These are phyloP conservation scores for Beta vulgaris DNA, from an alignment of 148 eudicot species.

Conservation along the genomic window DNA sequence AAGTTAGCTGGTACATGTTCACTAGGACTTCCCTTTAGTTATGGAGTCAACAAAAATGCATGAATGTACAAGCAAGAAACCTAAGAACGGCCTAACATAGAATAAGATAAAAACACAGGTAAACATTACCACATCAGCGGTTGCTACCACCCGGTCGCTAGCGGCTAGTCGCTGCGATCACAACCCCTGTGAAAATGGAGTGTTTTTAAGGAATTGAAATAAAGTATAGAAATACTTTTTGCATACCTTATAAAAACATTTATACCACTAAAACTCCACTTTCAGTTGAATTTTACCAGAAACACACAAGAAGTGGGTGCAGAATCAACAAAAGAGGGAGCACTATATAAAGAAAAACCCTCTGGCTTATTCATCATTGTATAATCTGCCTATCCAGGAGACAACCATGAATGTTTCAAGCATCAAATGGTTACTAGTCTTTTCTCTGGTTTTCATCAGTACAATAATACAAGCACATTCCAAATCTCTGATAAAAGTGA, in stretches of 20 bases:
- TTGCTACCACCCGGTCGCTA: too few relatives aligned
- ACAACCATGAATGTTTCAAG: conserved; percentile 19
- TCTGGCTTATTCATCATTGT: not conserved
- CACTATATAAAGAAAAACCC: conserved; percentile 19
- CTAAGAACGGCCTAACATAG: not conserved
- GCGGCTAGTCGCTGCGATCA: too few relatives aligned
- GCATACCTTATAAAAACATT: not conserved
- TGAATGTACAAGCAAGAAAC: conserved; percentile 8
- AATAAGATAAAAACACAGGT: not conserved
- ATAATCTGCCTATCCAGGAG: not conserved
- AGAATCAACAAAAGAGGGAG: conserved; percentile 3
- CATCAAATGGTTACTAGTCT: conserved; percentile 8
- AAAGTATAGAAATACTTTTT: too few relatives aligned
- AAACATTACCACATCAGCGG: too few relatives aligned
- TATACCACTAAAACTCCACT: not conserved
- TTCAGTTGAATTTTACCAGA: conserved; percentile 16
- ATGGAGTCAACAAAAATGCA: not conserved
- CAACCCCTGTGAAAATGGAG: too few relatives aligned
- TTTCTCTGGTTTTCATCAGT: conserved; percentile 8
- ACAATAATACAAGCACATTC: conserved; percentile 10
- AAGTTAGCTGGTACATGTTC: conserved; percentile 14
- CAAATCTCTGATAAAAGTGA: not conserved
- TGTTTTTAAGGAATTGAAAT: too few relatives aligned
- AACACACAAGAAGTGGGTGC: conserved; percentile 3
- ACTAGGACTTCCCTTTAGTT: not conserved